Evolutionary conservation across 106 monocot species (phyloP), one percentile per base, ranked within the genome.

Genomic region (Acorus gramineus): DNA sequence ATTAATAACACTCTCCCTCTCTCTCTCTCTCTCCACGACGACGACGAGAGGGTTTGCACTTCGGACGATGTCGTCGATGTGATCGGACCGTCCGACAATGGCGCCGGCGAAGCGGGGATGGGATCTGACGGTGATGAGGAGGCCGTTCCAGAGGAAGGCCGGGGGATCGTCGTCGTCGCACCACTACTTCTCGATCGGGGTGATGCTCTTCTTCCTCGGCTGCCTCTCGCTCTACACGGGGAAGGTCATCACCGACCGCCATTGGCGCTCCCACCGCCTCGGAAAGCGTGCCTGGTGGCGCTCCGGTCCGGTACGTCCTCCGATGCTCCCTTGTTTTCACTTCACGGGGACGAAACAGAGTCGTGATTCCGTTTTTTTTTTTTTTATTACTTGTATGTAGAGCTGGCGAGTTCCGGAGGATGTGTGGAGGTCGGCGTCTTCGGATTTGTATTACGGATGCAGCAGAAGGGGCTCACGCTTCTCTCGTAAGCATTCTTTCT

Each of bases 161-260:
- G 28, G 28, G 28, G 28, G 28, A 28, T 28, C 28, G 28, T 28
- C 28, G 55, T 52, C 72, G 12, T 62, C 79, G 50, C 28, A 28
- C 28, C 28, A 28, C 28, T 28, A 28, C 28, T 62, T 84, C 76
- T 49, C 81, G 50, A 67, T 78, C 12, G 94, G 94, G 3, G 65
- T 65, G 53, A 65, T 75, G 66, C 86, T 95, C 54, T 90, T 95
- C 72, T 68, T 76, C 8, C 73, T 95, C 9, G 90, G 90, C 8
- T 71, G 89, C 65, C 68, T 86, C 66, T 95, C 94, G 9, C 81
- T 95, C 67, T 76, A 86, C 69, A 87, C 78, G 47, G 94, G 94
- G 43, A 84, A 95, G 59, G 59, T 95, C 56, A 86, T 71, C 52
- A 78, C 90, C 44, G 76, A 86, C 48, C 75, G 78, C 59, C 86